These are phyloP conservation scores for Morella rubra DNA, from an alignment of 306 rosid species.

Conservation along the genomic window DNA sequence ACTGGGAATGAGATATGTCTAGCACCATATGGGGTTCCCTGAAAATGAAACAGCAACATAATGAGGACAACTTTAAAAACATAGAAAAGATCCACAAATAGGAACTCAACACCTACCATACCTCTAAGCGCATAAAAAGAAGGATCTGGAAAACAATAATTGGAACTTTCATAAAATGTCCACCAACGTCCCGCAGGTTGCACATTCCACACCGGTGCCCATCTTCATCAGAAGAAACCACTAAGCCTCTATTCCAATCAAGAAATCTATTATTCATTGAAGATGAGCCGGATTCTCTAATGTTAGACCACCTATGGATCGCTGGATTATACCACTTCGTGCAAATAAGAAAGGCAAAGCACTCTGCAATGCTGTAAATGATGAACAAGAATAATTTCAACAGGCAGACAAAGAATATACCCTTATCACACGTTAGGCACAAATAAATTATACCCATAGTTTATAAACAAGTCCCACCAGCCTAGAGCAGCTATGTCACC, in stretches of 20 bases:
- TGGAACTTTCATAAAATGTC: constrained; percentile 90
- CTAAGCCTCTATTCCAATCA: constrained; percentile 73
- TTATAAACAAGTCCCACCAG: constrained; percentile 98
- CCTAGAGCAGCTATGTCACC: constrained; percentile 88
- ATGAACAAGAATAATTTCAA: constrained; percentile 25
- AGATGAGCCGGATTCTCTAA: constrained; percentile 60
- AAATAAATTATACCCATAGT: constrained; percentile 60
- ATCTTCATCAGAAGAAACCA: constrained; percentile 66
- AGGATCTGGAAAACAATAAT: constrained; percentile 68
- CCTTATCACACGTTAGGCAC: constrained; percentile 15
- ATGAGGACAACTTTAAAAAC: constrained; percentile 18
- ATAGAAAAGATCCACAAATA: constrained; percentile 7
- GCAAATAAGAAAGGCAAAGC: constrained; percentile 95
- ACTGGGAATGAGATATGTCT: constrained; percentile 43
- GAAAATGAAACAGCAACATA: constrained; percentile 25
- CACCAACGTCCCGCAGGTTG: constrained; percentile 78
- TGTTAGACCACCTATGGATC: constrained; percentile 64
- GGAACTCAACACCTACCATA: constrained; percentile 22
- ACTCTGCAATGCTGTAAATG: constrained; percentile 82
- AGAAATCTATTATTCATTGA: constrained; percentile 57
- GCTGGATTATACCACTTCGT: constrained; percentile 95
- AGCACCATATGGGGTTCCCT: constrained; percentile 66
- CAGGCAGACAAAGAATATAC: constrained; percentile 16
- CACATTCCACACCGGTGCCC: constrained; percentile 51
- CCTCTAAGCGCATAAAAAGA: constrained; percentile 86